Conservation (phyloP, 2,329 filamentous ascomycete species). For the Trichoderma koningiopsis region DNA sequence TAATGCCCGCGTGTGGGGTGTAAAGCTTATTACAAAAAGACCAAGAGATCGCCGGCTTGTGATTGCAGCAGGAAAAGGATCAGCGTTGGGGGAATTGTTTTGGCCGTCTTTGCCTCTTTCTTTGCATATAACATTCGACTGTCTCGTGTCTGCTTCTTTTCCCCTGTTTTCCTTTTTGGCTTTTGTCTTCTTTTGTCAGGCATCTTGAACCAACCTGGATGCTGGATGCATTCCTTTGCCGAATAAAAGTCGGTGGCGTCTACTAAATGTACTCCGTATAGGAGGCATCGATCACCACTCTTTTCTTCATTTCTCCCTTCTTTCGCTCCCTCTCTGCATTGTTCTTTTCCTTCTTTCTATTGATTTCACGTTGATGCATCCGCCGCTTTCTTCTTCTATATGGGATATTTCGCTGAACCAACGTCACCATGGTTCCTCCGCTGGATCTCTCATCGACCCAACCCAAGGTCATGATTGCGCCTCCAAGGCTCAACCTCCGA, state of each 20-base stretch:
- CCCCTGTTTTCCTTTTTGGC: not conserved
- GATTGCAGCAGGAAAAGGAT: not conserved
- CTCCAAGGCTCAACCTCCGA: conserved; percentile 61
- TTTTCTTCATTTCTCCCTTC: not conserved
- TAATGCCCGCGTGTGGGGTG: not conserved
- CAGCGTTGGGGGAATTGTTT: not conserved
- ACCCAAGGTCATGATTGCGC: conserved; percentile 54
- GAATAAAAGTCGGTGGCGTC: not conserved
- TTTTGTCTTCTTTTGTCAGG: not conserved
- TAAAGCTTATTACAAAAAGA: not conserved
- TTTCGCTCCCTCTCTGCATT: not conserved
- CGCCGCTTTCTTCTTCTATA: not conserved
- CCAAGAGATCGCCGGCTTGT: not conserved
- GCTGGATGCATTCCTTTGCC: not conserved
- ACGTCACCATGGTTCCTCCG: conserved; percentile 47
- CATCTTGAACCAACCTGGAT: not conserved
- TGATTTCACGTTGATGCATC: not conserved
- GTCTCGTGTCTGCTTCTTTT: not conserved
- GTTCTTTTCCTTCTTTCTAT: not conserved
- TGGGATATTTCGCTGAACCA: not conserved
- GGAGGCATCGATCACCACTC: not conserved
- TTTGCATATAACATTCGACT: not conserved
- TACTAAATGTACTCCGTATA: not conserved
- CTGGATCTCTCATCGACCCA: conserved; percentile 51
- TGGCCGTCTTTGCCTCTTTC: not conserved